Base-by-base conservation (phyloP, 768 basidiomycete species). In the Leccinum obscurum region DNA sequence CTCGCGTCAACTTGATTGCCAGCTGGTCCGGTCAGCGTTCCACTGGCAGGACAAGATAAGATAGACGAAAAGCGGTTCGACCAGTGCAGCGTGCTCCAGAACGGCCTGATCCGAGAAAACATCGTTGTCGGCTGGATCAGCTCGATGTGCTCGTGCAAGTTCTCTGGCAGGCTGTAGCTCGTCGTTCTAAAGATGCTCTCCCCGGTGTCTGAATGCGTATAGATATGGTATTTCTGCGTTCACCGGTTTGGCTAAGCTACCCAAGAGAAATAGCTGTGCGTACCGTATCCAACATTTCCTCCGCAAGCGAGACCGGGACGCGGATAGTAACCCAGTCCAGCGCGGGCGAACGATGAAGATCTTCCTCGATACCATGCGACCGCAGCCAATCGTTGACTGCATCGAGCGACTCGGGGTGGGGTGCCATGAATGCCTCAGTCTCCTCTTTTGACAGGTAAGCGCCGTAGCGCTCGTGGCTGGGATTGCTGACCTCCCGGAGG, bases 121-220 rank as follows among this genome's bases (percentile, higher is more conserved):
- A 84, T 80, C 2, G 88, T 90, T 1, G 89, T 90, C 0, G 89
- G 89, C 62, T 90, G 87, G 30, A 91, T 76, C 30, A 90, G 71
- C 37, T 89, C 87, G 58, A 90, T 70, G 65, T 90, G 87, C 3
- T 76, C 73, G 64, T 85, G 80, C 52, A 90, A 72, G 60, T 80
- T 61, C 51, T 77, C 77, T 0, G 89, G 89, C 17, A 92, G 80
- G 66, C 84, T 85, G 75, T 89, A 91, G 60, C 76, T 77, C 4
- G 84, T 85, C 17, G 90, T 87, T 56, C 90, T 83, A 58, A 89
- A 75, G 39, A 89, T 70, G 10, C 77, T 69, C 30, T 85, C 83
- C 4, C 83, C 86, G 54, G 76, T 81, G 22, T 75, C 73, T 10
- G 71, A 69, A 67, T 90, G 83, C 56, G 80, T 76, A 81, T 85